Evolutionary conservation across 2,329 filamentous ascomycete genomes (phyloP), one percentile per base, ranked within the genome.

Genomic region (Aspergillus vadensis): DNA sequence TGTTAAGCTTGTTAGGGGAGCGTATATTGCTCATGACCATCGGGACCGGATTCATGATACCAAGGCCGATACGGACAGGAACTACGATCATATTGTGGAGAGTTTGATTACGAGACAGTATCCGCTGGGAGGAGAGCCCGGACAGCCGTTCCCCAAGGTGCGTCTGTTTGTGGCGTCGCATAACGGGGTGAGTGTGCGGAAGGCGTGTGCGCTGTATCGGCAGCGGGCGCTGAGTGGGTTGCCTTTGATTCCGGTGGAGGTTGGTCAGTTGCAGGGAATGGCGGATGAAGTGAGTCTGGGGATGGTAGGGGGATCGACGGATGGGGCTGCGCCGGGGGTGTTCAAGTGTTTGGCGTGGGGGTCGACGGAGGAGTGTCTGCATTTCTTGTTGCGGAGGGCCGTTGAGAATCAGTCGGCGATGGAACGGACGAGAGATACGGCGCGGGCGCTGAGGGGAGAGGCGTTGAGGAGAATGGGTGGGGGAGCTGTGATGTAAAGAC

Each of bases 181-280:
- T 76, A 85, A 85, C 66, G 71, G 75, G n/a, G 70, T 73, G 50
- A 80, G 80, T 9, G 78, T 85, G 43, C 66, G 74, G n/a, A 75
- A 75, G 52, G 82, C 82, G 6, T 78, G 79, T 61, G 65, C 69
- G 3, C 58, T 74, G 6, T 66, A 68, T 3, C 61, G 59, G 47
- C 57, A 69, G 1, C 77, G 83, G n/a, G 76, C 81, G 19, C 71
- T 73, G 12, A 58, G 70, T 10, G 79, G 81, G 48, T 68, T 73
- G 61, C 67, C 71, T 59, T 71, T 72, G 30, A 69, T 74, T 56
- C 74, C 78, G 3, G 71, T 83, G 1, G 74, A 79, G 15, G 90
- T 90, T 73, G 89, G 89, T 2, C 92, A 96, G 77, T 83, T 96
- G 5, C 89, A 92, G 78, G 92, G 92, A 25, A 97, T 97, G 92